Conservation (phyloP, 1,284 basidiomycete genomes). For the Cutaneotrichosporon mucoides region DNA sequence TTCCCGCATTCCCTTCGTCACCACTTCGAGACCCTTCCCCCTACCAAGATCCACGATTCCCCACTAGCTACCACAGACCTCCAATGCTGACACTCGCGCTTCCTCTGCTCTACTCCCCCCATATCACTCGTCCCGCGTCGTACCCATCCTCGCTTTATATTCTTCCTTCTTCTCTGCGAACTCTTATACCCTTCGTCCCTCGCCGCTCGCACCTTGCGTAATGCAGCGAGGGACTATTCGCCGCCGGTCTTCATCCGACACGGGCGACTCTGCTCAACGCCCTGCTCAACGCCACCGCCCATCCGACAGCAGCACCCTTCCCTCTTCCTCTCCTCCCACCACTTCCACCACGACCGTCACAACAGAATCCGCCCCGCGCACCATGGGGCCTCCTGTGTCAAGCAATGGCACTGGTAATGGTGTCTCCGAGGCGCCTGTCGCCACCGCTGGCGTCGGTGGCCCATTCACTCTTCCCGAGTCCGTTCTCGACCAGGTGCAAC, state of each 20-base stretch:
- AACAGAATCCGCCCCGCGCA: background rate
- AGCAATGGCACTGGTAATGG: constrained; percentile 10
- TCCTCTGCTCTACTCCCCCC: too few species aligned
- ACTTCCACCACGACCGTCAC: background rate
- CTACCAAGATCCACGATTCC: too few species aligned
- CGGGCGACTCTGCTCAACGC: background rate
- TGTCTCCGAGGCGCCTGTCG: constrained; percentile 1
- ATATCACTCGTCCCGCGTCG: too few species aligned
- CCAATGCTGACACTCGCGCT: too few species aligned
- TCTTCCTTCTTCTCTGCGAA: background rate
- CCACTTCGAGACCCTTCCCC: too few species aligned
- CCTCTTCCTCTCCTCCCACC: constrained; percentile 1
- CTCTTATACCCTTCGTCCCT: background rate
- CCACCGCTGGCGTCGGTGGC: background rate
- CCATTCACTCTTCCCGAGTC: background rate
- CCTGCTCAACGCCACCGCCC: constrained; percentile 3
- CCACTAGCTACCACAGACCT: too few species aligned
- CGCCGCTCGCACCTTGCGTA: constrained; percentile 6
- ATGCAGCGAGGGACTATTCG: constrained; percentile 23
- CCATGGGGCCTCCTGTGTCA: constrained; percentile 12
- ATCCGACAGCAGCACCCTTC: constrained; percentile 1
- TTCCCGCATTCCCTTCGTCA: too few species aligned
- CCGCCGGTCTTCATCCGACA: constrained; percentile 14
- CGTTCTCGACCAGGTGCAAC: constrained; percentile 8
- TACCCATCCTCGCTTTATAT: too few species aligned